Percentiles rank a stretch among this genome's conserved stretches.
phyloP scores from a whole-genome alignment of 2,329 filamentous ascomycete genomes.

The Verticillium klebahnii region DNA sequence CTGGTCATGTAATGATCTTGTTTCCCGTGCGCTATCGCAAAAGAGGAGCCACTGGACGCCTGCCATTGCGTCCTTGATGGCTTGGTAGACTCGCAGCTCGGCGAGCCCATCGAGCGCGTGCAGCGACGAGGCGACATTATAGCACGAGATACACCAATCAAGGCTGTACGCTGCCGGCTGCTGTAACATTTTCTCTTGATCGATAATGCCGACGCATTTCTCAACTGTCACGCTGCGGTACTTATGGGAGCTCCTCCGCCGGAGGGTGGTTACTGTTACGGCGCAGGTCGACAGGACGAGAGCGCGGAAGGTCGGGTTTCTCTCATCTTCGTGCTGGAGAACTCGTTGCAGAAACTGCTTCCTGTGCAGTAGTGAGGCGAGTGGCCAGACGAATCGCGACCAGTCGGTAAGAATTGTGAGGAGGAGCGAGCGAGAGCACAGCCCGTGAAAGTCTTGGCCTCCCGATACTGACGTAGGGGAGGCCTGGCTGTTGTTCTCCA shows the following conservation, averaged over 20 bases:
- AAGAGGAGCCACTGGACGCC: constrained; percentile 24
- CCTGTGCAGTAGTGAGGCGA: constrained; percentile 27
- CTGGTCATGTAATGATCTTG: constrained; percentile 18
- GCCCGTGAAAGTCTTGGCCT: background rate
- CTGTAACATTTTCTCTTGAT: constrained; percentile 19
- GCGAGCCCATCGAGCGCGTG: constrained; percentile 8
- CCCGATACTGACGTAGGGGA: background rate
- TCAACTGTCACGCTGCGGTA: constrained; percentile 22
- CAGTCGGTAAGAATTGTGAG: constrained; percentile 24
- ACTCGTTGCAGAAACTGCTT: constrained; percentile 23
- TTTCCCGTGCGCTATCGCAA: constrained; percentile 15
- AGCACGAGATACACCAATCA: constrained; percentile 30
- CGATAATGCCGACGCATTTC: constrained; percentile 22
- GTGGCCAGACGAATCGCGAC: constrained; percentile 29
- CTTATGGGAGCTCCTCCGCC: constrained; percentile 11
- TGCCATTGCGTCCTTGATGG: constrained; percentile 20
- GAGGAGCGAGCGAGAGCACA: constrained; percentile 7
- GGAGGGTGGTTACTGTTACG: constrained; percentile 25
- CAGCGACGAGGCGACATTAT: constrained; percentile 24
- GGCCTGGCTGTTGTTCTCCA: background rate
- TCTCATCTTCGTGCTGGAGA: constrained; percentile 16
- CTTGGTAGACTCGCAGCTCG: constrained; percentile 11
- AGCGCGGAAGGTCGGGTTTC: constrained; percentile 22
- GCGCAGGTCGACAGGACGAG: constrained; percentile 28
- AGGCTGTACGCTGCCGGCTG: constrained; percentile 18